Percentiles rank a stretch among this genome's conserved stretches.
Conservation (phyloP, 768 basidiomycete species). For the Clathrus columnatus region DNA sequence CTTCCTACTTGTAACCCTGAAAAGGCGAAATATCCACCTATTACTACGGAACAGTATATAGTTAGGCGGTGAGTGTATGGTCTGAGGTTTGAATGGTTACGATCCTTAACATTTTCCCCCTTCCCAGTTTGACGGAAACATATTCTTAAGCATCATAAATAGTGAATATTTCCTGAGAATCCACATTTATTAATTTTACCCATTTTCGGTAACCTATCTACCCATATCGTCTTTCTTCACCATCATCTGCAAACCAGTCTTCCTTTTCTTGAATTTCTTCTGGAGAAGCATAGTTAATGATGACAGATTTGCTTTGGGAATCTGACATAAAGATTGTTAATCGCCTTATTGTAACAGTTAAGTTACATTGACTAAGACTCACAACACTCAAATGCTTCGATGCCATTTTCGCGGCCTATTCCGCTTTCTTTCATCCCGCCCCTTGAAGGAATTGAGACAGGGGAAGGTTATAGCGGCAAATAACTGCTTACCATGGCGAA, state of each 20-base stretch:
- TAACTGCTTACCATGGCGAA: constrained; percentile 64
- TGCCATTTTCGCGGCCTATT: constrained; percentile 77
- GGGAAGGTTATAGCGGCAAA: background rate
- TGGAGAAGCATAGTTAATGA: constrained; percentile 60
- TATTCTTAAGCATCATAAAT: too few relatives aligned
- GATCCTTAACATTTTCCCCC: background rate
- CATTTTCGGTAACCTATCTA: background rate
- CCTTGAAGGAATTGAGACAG: constrained; percentile 31
- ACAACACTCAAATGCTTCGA: constrained; percentile 77
- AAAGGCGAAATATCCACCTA: constrained; percentile 53
- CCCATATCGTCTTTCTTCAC: constrained; percentile 1
- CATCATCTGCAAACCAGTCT: constrained; percentile 44
- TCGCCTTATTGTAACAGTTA: too few relatives aligned
- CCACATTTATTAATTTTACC: too few relatives aligned
- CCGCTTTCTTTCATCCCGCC: constrained; percentile 89
- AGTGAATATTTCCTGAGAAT: too few relatives aligned
- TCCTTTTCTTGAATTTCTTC: constrained; percentile 47
- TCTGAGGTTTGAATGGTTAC: background rate
- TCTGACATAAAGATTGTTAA: too few relatives aligned
- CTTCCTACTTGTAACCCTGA: constrained; percentile 49
- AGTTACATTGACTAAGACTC: too few relatives aligned
- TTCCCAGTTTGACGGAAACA: background rate
- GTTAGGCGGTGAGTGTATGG: constrained; percentile 38
- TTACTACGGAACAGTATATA: constrained; percentile 71
- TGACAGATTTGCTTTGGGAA: constrained; percentile 75